Evolutionary conservation across 768 basidiomycete species (phyloP), one percentile per base, ranked within the genome.

Genomic region (Sutorius australiensis): DNA sequence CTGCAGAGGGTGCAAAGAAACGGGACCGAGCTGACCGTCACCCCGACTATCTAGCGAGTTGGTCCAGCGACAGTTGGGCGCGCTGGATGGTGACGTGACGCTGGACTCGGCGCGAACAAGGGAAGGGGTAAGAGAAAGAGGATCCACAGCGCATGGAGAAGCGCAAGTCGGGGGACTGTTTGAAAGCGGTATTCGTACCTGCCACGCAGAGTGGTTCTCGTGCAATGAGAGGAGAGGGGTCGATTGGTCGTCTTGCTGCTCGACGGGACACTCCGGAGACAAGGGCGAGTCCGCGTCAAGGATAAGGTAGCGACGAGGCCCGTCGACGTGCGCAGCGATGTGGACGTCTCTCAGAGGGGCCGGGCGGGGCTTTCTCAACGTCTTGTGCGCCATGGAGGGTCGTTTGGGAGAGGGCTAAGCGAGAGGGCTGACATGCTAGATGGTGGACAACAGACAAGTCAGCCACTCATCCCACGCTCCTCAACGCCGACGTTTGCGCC

Each of bases 271-370:
- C 31, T n/a, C 5, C 27, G 47, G 52, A 32, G 32, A 37, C 43
- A 28, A 2, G 21, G 50, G 45, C 21, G 48, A 19, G 5, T 46
- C 34, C 7, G 37, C 21, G 42, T 55, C 60, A 37, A 62, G 53
- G n/a, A 58, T 17, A 38, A 52, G 46, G 38, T 58, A 56, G 39
- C 44, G 57, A 32, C 56, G 54, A n/a, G 39, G n/a, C 21, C 51
- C 56, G 27, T 32, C 37, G 33, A 47, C 31, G n/a, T 56, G 66
- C 9, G 52, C 28, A 24, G 55, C 37, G 45, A 48, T 40, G 59
- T 62, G 61, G 28, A 69, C 38, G 37, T 61, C 56, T 28, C 36
- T 57, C 12, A 68, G 53, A 6, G 59, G 42, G 11, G 31, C 11
- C 16, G 61, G 66, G 11, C 54, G 50, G 3, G 51, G 0, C 43